phyloP scores from a whole-genome alignment of 192 early-diverging fungal genomes.

The Irineochytrium annulatum region DNA sequence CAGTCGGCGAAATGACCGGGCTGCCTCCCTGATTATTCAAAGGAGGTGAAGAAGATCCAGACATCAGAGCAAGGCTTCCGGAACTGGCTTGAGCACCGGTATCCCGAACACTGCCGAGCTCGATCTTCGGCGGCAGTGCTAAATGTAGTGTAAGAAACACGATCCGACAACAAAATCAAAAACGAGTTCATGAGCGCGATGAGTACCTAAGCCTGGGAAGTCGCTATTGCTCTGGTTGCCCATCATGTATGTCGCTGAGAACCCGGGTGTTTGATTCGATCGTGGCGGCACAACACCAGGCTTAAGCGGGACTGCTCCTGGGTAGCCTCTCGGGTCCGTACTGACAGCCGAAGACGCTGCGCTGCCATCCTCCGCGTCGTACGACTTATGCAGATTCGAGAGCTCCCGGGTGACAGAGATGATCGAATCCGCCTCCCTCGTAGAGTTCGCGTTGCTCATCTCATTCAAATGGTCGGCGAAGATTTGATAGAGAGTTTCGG shows the following conservation, averaged over 20 bases:
- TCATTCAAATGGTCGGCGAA: background rate
- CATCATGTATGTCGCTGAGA: no score
- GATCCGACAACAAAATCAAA: no score
- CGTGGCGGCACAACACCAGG: background rate
- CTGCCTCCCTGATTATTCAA: background rate
- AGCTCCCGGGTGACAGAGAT: background rate
- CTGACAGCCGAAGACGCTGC: background rate
- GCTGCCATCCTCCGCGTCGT: background rate
- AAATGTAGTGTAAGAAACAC: no score
- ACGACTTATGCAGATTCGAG: background rate
- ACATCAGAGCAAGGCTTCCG: no score
- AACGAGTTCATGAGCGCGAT: no score
- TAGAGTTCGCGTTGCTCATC: background rate
- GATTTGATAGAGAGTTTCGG: slow-evolving; percentile 19
- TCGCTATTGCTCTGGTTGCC: no score
- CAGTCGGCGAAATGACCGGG: background rate
- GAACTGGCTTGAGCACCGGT: background rate
- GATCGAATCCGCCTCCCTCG: background rate
- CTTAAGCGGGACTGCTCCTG: background rate
- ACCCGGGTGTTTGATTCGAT: background rate
- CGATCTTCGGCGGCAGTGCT: slow-evolving; percentile 1
- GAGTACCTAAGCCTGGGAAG: no score
- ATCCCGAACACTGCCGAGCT: background rate
- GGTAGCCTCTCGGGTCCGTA: background rate
- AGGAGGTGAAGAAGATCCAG: no score